These are phyloP conservation scores for Collariella sp. DNA, from an alignment of 495 filamentous ascomycete species.

Conservation along the genomic window DNA sequence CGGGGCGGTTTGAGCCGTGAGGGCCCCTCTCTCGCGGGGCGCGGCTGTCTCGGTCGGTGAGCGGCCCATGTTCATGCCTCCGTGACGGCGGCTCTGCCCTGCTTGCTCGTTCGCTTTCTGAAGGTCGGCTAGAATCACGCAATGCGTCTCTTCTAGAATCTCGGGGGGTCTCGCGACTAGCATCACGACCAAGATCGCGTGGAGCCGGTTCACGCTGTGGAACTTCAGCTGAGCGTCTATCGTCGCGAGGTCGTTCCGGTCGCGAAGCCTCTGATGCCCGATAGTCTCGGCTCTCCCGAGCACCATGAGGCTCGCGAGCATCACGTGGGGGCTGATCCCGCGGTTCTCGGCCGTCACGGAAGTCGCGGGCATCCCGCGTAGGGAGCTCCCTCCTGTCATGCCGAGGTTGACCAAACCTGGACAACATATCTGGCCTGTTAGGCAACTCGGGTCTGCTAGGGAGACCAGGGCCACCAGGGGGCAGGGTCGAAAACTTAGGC, in stretches of 20 bases:
- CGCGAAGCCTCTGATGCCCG: constrained; percentile 21
- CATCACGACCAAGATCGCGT: background rate
- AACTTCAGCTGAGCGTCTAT: constrained; percentile 21
- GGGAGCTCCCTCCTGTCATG: constrained; percentile 27
- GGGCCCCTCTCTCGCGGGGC: constrained; percentile 28
- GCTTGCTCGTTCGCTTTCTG: constrained; percentile 27
- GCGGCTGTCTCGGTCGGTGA: constrained; percentile 31
- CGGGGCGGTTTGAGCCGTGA: constrained; percentile 22
- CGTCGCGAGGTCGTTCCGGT: constrained; percentile 25
- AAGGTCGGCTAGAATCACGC: constrained; percentile 15
- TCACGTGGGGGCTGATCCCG: constrained; percentile 29
- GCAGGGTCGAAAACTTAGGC: constrained; percentile 30
- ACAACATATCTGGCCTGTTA: constrained; percentile 37
- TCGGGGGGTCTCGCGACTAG: background rate
- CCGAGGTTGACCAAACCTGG: constrained; percentile 31
- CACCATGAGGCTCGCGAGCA: constrained; percentile 25
- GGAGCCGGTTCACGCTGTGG: constrained; percentile 20
- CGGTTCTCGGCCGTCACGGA: constrained; percentile 32
- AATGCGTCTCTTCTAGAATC: background rate
- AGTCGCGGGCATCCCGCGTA: constrained; percentile 22
- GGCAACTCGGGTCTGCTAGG: constrained; percentile 35
- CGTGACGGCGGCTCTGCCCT: constrained; percentile 28
- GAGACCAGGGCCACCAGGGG: constrained; percentile 26
- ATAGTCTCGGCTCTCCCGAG: constrained; percentile 31
- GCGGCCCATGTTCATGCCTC: constrained; percentile 20